A percentile compares a stretch with the other conserved stretches of the same genome.
phyloP scores from a whole-genome alignment of 1,139 yeast species.

The Kurtzmaniella quercitrusa region DNA sequence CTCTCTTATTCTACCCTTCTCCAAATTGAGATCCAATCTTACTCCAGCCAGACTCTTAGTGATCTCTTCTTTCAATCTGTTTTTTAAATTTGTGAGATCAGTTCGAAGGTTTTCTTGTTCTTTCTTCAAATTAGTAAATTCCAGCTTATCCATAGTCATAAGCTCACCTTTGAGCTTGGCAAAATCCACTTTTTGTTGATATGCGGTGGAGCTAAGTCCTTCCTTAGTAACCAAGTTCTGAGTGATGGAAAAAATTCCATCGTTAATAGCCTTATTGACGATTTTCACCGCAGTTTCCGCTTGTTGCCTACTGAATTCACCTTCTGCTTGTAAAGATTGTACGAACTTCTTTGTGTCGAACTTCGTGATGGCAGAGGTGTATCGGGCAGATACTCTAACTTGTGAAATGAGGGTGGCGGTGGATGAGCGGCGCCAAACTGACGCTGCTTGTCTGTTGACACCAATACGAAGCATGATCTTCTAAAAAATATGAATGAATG shows the following conservation, averaged over 20 bases:
- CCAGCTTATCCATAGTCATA: constrained; percentile 83
- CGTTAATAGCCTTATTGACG: constrained; percentile 73
- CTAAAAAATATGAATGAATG: too few relatives aligned
- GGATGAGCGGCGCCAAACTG: not conserved
- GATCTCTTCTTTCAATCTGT: constrained; percentile 83
- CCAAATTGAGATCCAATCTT: constrained; percentile 82
- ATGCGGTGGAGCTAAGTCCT: constrained; percentile 75
- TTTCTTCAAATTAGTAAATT: constrained; percentile 73
- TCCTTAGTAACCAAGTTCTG: constrained; percentile 79
- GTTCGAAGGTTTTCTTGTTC: constrained; percentile 85
- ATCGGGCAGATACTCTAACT: not conserved
- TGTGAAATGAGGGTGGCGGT: not conserved
- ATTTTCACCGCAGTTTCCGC: constrained; percentile 78
- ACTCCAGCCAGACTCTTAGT: constrained; percentile 90
- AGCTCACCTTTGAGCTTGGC: constrained; percentile 90
- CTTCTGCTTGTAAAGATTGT: constrained; percentile 60
- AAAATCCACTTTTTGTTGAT: constrained; percentile 95
- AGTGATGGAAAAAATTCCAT: constrained; percentile 74
- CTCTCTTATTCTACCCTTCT: constrained; percentile 92
- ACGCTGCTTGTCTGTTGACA: too few relatives aligned
- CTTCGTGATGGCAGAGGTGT: constrained; percentile 38
- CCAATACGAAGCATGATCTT: not conserved
- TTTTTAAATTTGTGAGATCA: constrained; percentile 82
- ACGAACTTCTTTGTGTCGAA: constrained; percentile 81
- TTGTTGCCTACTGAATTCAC: constrained; percentile 68